A percentile compares a stretch with the other conserved stretches of the same genome.
Conservation (phyloP, 768 basidiomycete genomes). For the Termitomyces sp. region DNA sequence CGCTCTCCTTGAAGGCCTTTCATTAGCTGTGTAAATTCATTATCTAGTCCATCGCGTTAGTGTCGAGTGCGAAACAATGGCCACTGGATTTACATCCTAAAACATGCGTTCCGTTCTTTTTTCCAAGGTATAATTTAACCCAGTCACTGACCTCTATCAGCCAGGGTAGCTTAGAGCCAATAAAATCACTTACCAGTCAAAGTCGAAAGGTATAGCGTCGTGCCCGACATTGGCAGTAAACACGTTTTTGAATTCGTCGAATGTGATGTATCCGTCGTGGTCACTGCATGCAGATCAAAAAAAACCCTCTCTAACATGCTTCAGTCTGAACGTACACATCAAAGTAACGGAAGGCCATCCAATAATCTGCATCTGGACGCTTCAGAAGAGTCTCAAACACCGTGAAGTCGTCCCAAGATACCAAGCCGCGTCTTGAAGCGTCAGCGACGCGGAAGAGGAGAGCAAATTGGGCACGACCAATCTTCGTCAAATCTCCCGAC, state of each 20-base stretch:
- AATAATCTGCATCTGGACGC: conserved; percentile 94
- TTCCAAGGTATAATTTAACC: conserved; percentile 94
- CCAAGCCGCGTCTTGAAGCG: conserved; percentile 63
- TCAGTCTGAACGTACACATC: conserved; percentile 64
- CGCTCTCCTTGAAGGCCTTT: conserved; percentile 98
- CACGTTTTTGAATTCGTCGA: conserved; percentile 92
- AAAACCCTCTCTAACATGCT: not conserved
- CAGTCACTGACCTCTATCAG: conserved; percentile 58
- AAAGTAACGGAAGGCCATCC: conserved; percentile 95
- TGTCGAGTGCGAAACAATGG: not conserved
- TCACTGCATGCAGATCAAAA: conserved; percentile 46
- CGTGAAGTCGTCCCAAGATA: conserved; percentile 94
- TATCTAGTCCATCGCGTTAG: conserved; percentile 44
- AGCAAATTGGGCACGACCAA: conserved; percentile 83
- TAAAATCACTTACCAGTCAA: conserved; percentile 63
- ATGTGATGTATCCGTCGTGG: conserved; percentile 87
- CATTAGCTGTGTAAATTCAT: conserved; percentile 98
- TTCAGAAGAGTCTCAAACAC: conserved; percentile 93
- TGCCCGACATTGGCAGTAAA: conserved; percentile 75
- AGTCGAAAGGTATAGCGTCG: conserved; percentile 90
- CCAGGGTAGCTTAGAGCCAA: not conserved
- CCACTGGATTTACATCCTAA: conserved; percentile 70
- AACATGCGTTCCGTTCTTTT: conserved; percentile 86
- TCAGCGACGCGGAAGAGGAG: conserved; percentile 91
- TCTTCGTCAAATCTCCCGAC: conserved; percentile 76